Conservation (phyloP, 352 stramenopile genomes). For the Pythium aquatile region DNA sequence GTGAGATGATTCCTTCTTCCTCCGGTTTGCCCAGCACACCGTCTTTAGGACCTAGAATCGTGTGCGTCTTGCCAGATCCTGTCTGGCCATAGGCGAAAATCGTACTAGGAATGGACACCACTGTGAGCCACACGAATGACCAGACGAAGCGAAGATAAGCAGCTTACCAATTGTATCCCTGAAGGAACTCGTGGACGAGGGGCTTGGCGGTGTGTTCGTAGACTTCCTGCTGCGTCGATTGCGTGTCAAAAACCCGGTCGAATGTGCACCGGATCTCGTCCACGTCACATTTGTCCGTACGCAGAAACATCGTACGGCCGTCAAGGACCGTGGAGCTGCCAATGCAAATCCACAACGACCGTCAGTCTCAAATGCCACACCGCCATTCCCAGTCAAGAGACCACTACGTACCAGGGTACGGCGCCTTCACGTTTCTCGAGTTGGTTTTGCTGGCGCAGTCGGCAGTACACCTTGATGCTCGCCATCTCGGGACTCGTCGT, state of each 20-base stretch:
- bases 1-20: conserved; percentile 69
- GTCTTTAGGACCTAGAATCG: conserved; percentile 68
- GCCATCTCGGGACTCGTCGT: conserved; percentile 11
- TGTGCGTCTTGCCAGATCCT: conserved; percentile 75
- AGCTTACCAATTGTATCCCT: conserved; percentile 72
- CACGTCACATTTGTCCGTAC: conserved; percentile 66
- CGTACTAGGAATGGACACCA: conserved; percentile 29
- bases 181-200: conserved; percentile 61
- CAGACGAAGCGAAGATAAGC: too few species aligned
- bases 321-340: conserved; percentile 63
- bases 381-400: neutral
- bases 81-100: conserved; percentile 64
- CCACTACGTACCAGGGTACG: conserved; percentile 43
- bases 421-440: conserved; percentile 66
- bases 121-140: too few species aligned
- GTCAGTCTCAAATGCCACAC: conserved; percentile 15
- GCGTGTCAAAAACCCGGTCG: conserved; percentile 60
- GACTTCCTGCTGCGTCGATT: conserved; percentile 64
- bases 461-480: conserved; percentile 78
- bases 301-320: conserved; percentile 54
- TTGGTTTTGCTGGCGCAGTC: conserved; percentile 74
- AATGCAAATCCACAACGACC: neutral
- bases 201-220: conserved; percentile 69
- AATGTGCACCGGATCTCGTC: conserved; percentile 78
- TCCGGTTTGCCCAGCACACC: conserved; percentile 52